phyloP scores from a whole-genome alignment of 805 yeast species.

The Dipodascopsis uninucleata region DNA sequence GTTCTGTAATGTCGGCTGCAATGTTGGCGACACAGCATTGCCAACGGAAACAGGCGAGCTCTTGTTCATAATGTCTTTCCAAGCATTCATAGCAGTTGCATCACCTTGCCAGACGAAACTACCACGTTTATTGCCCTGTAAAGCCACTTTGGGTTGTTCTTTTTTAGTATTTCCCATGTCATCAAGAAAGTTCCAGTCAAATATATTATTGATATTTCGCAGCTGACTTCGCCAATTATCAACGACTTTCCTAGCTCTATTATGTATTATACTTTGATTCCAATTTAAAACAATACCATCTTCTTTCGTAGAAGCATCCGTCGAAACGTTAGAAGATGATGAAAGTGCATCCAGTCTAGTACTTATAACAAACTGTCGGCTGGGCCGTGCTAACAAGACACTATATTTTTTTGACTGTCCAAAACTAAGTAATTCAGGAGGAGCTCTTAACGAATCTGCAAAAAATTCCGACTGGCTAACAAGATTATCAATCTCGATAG shows the following conservation, averaged over 20 bases:
- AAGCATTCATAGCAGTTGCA: not conserved
- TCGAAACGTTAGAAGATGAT: not conserved
- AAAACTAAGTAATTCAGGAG: conserved; percentile 7
- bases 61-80: not conserved
- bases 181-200: conserved; percentile 24
- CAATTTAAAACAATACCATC: conserved; percentile 18
- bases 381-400: conserved; percentile 28
- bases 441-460: conserved; percentile 7
- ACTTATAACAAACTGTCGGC: conserved; percentile 30
- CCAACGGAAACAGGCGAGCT: too few relatives aligned
- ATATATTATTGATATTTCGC: conserved; percentile 2
- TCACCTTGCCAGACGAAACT: not conserved
- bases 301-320: conserved; percentile 9
- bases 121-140: not conserved
- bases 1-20: too few relatives aligned
- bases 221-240: conserved; percentile 10
- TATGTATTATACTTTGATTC: conserved; percentile 14
- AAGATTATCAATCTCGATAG: too few relatives aligned
- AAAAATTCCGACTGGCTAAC: conserved; percentile 15
- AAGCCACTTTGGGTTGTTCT: not conserved
- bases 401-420: conserved; percentile 24
- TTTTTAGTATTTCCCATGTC: not conserved
- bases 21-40: too few relatives aligned
- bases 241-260: conserved; percentile 20
- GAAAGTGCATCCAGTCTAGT: conserved; percentile 20